These are phyloP conservation scores for Russula lepida DNA, from an alignment of 768 basidiomycete species.

Conservation along the genomic window DNA sequence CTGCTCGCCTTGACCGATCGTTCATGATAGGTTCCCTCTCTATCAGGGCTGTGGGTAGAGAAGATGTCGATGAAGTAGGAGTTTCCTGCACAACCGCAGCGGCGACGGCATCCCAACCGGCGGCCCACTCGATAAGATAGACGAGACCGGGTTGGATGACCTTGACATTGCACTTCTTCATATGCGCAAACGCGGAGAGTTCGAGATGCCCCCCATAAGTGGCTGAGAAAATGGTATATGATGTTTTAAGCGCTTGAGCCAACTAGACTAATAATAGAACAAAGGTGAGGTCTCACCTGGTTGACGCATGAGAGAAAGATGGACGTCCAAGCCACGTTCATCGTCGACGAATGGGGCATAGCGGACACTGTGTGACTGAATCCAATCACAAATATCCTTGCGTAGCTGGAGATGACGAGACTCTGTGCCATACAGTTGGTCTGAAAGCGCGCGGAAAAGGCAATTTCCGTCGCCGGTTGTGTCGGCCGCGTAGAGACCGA, in stretches of 20 bases:
- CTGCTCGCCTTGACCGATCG: conserved; percentile 38
- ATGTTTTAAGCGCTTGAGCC: conserved; percentile 1
- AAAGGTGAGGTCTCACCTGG: conserved; percentile 41
- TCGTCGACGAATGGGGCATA: conserved; percentile 87
- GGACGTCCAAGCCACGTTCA: conserved; percentile 65
- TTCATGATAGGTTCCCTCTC: conserved; percentile 26
- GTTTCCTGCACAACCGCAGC: conserved; percentile 16
- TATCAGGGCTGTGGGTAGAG: conserved; percentile 23
- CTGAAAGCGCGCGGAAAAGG: conserved; percentile 83
- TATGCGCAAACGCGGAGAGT: conserved; percentile 84
- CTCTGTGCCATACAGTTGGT: conserved; percentile 76
- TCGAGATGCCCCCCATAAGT: conserved; percentile 94
- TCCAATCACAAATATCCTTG: conserved; percentile 75
- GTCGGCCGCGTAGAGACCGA: conserved; percentile 81
- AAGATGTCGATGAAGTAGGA: conserved; percentile 21
- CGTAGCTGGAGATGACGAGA: conserved; percentile 61
- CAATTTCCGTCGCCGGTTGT: conserved; percentile 91
- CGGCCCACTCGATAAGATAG: conserved; percentile 79
- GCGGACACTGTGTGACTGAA: conserved; percentile 54
- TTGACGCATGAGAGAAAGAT: conserved; percentile 71
- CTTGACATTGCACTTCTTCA: conserved; percentile 72
- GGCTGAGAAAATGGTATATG: conserved; percentile 33
- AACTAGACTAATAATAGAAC: conserved; percentile 18
- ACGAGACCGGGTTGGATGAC: conserved; percentile 89
- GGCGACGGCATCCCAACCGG: conserved; percentile 40